Evolutionary conservation across 176 grass and related monocot genomes (phyloP).

Genomic region (Lolium perenne): DNA sequence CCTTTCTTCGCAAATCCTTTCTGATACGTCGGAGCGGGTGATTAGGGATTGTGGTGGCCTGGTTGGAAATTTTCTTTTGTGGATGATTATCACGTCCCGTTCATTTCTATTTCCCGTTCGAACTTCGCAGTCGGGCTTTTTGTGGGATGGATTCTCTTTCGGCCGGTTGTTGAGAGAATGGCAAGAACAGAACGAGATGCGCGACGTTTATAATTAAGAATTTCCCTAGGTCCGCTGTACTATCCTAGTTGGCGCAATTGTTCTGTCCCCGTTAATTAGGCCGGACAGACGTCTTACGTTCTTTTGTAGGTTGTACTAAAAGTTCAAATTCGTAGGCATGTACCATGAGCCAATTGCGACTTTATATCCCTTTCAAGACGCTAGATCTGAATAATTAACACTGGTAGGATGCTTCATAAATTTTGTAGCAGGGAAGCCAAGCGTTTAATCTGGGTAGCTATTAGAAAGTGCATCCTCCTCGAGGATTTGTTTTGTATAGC

Average conservation of each 20-base stretch:
- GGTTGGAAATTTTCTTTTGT: background rate
- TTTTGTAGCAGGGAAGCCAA: background rate
- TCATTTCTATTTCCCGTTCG: background rate
- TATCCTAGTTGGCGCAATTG: conserved; percentile 14
- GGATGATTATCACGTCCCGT: background rate
- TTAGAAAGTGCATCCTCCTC: conserved; percentile 8
- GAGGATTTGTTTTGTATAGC: background rate
- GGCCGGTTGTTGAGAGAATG: conserved; percentile 2
- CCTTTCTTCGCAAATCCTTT: background rate
- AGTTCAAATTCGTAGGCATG: background rate
- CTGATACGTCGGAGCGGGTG: background rate
- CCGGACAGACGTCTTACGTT: background rate
- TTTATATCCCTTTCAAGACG: background rate
- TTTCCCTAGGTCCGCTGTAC: background rate
- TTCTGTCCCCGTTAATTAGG: background rate
- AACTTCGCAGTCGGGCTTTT: background rate
- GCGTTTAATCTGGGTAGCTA: background rate
- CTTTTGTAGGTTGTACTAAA: background rate
- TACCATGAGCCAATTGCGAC: background rate
- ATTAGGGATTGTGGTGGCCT: background rate
- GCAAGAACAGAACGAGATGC: conserved; percentile 11
- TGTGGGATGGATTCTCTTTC: background rate
- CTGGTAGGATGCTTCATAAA: conserved; percentile 35
- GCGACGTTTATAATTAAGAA: conserved; percentile 21
- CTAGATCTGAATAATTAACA: conserved; percentile 45